Evolutionary conservation across 805 yeast species (phyloP).

Genomic region (Candida parachauliodes): DNA sequence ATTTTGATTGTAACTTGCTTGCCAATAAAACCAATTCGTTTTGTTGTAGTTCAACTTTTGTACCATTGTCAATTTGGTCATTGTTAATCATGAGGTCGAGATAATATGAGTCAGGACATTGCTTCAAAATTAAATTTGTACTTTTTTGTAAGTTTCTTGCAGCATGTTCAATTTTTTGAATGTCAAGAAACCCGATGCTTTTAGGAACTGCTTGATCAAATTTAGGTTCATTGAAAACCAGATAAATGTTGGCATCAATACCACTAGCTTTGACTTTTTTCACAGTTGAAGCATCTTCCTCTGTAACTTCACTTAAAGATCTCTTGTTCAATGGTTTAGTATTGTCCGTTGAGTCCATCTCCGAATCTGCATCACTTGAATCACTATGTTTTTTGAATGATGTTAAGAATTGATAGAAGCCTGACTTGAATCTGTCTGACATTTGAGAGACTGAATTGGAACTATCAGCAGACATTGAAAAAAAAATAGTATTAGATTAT

Average conservation of each 20-base stretch:
- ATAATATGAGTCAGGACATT: slow-evolving; percentile 48
- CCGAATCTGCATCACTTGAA: too few species aligned
- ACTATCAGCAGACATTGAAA: too few species aligned
- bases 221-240: slow-evolving; percentile 8
- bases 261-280: slow-evolving; percentile 4
- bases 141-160: slow-evolving; percentile 46
- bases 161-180: slow-evolving; percentile 38
- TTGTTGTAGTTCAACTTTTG: slow-evolving; percentile 48
- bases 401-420: slow-evolving; percentile 4
- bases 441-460: neutral
- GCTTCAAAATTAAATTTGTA: slow-evolving; percentile 45
- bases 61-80: slow-evolving; percentile 36
- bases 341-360: too few species aligned
- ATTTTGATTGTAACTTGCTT: slow-evolving; percentile 52
- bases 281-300: neutral
- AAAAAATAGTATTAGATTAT: too few species aligned
- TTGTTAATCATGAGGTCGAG: slow-evolving; percentile 36
- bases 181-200: slow-evolving; percentile 31
- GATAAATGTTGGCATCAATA: slow-evolving; percentile 4
- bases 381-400: neutral
- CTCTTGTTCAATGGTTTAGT: too few species aligned
- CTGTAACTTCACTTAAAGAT: neutral
- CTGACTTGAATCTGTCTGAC: slow-evolving; percentile 1
- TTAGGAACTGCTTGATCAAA: slow-evolving; percentile 8
- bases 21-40: slow-evolving; percentile 58